phyloP scores from a whole-genome alignment of 2,329 filamentous ascomycete genomes.

The Amylocarpus encephaloides region DNA sequence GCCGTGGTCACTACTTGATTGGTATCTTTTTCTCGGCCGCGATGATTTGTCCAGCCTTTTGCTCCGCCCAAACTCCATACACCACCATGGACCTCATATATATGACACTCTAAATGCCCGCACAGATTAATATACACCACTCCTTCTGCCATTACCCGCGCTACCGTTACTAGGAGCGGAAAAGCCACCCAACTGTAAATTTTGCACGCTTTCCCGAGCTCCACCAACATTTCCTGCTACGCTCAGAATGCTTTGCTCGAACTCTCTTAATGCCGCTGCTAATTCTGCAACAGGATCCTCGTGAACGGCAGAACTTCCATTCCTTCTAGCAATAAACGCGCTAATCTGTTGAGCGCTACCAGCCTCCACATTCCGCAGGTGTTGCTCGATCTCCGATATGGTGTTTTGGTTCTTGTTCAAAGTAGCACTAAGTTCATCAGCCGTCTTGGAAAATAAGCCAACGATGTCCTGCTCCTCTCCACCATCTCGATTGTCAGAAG shows the following conservation, averaged over 20 bases:
- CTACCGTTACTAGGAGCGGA: slow-evolving; percentile 8
- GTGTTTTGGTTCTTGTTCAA: slow-evolving; percentile 52
- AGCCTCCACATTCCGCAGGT: slow-evolving; percentile 57
- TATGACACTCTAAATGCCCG: slow-evolving; percentile 2
- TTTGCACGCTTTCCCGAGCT: slow-evolving; percentile 54
- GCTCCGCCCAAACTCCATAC: slow-evolving; percentile 6
- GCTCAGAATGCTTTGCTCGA: slow-evolving; percentile 57
- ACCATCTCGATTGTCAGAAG: slow-evolving; percentile 34
- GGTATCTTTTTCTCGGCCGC: slow-evolving; percentile 4
- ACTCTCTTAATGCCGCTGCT: slow-evolving; percentile 54
- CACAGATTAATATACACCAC: slow-evolving; percentile 25
- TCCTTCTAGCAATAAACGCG: slow-evolving; percentile 40
- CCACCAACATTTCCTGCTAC: slow-evolving; percentile 55
- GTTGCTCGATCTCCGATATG: slow-evolving; percentile 58
- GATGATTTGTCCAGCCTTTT: neutral
- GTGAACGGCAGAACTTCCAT: slow-evolving; percentile 32
- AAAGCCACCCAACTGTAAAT: slow-evolving; percentile 43
- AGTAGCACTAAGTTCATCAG: slow-evolving; percentile 54
- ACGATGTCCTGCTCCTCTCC: slow-evolving; percentile 53
- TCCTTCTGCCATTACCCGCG: slow-evolving; percentile 15
- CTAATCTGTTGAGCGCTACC: slow-evolving; percentile 54
- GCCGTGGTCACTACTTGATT: neutral
- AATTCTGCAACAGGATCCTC: slow-evolving; percentile 46
- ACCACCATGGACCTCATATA: slow-evolving; percentile 7
- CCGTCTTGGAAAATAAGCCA: slow-evolving; percentile 55